Conservation (phyloP, 2,329 filamentous ascomycete genomes). For the Cladosporium phlei region DNA sequence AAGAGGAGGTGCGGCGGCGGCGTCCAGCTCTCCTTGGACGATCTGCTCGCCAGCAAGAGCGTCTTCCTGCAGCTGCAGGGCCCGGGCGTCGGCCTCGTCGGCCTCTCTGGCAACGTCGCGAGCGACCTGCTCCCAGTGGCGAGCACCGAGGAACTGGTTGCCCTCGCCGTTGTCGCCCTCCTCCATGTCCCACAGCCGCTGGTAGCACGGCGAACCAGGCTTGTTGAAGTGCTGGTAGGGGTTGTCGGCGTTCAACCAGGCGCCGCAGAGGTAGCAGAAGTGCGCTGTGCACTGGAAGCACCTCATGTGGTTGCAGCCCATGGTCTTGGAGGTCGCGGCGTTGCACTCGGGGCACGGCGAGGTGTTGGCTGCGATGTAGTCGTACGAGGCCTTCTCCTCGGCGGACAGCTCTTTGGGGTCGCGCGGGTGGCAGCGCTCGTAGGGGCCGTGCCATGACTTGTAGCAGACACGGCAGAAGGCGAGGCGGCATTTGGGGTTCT, state of each 20-base stretch:
- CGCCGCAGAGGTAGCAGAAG: constrained; percentile 90
- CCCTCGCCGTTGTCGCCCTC: constrained; percentile 60
- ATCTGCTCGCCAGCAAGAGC: neutral
- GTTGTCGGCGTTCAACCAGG: constrained; percentile 76
- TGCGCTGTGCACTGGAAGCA: constrained; percentile 86
- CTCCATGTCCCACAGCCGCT: constrained; percentile 85
- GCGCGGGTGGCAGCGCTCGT: constrained; percentile 64
- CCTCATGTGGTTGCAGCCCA: constrained; percentile 93
- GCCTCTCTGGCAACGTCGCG: constrained; percentile 31
- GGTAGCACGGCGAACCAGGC: constrained; percentile 64
- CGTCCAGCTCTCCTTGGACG: too few relatives aligned
- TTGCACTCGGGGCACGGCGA: constrained; percentile 85
- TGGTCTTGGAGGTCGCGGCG: constrained; percentile 77
- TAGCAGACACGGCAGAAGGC: constrained; percentile 78
- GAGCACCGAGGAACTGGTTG: constrained; percentile 36
- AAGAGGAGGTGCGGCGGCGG: too few relatives aligned
- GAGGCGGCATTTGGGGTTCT: constrained; percentile 83
- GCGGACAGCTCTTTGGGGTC: constrained; percentile 67
- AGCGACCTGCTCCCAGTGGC: constrained; percentile 42
- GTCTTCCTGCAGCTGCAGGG: neutral
- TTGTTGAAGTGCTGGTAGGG: constrained; percentile 88
- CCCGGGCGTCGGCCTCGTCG: constrained; percentile 26
- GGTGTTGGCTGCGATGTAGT: constrained; percentile 77
- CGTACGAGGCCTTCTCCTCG: constrained; percentile 80
- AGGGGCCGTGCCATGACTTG: constrained; percentile 90